phyloP scores from a whole-genome alignment of 163 green algal species.

The Coccomyxa subellipsoidea region DNA sequence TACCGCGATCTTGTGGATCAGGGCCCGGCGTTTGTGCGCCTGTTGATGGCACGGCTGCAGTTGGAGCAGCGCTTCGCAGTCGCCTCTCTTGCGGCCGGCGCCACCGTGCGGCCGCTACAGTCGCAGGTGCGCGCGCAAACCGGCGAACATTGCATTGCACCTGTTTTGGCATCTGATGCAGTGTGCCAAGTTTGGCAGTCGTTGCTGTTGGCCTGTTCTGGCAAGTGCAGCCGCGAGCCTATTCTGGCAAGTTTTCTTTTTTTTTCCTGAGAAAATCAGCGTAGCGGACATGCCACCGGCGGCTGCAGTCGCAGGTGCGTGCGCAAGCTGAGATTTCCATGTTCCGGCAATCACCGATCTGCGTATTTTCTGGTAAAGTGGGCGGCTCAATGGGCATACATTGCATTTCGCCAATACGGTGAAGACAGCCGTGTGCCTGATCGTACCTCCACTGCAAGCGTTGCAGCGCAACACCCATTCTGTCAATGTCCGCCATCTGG shows the following conservation, averaged over 20 bases:
- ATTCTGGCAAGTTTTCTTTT: neutral
- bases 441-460: too few relatives aligned
- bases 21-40: conserved; percentile 28
- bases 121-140: neutral
- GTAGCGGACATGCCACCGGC: too few relatives aligned
- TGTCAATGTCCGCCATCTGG: too few relatives aligned
- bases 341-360: too few relatives aligned
- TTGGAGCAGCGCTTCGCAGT: neutral
- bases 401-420: too few relatives aligned
- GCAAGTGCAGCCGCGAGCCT: neutral
- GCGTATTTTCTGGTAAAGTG: too few relatives aligned
- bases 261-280: too few relatives aligned
- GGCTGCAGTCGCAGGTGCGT: too few relatives aligned
- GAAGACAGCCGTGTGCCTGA: too few relatives aligned
- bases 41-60: conserved; percentile 13
- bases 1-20: conserved; percentile 43
- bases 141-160: neutral
- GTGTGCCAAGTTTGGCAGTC: neutral
- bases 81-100: neutral
- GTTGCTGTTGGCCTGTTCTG: neutral
- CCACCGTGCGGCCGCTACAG: neutral
- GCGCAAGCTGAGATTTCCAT: too few relatives aligned
- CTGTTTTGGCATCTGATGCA: neutral
- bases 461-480: too few relatives aligned
- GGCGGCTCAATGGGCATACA: too few relatives aligned